phyloP scores from a whole-genome alignment of 345 rosid genomes.

The Lenwebbia sp. region DNA sequence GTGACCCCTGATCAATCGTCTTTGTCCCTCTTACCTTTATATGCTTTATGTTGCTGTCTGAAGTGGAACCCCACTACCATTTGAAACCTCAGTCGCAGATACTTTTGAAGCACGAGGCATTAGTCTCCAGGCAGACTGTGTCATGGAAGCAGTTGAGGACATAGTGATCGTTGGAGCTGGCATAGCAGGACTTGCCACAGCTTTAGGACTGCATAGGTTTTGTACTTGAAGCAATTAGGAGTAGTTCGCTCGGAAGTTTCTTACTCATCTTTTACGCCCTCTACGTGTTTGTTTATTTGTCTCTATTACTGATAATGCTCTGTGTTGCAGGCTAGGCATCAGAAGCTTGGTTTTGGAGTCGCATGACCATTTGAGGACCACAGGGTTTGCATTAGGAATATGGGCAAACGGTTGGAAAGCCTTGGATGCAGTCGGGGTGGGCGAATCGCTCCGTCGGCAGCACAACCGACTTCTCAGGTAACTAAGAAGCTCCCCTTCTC shows the following conservation, averaged over 20 bases:
- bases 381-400: slow-evolving; percentile 36
- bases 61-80: background rate
- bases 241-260: no score
- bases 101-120: background rate
- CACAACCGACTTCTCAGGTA: slow-evolving; percentile 15
- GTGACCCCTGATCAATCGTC: background rate
- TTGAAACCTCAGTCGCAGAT: background rate
- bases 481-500: background rate
- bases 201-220: slow-evolving; percentile 57
- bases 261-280: background rate
- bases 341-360: slow-evolving; percentile 63
- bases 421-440: slow-evolving; percentile 50
- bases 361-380: slow-evolving; percentile 33
- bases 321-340: slow-evolving; percentile 46
- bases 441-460: slow-evolving; percentile 27
- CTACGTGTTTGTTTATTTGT: background rate
- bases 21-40: background rate
- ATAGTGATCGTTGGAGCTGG: slow-evolving; percentile 56
- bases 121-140: no score
- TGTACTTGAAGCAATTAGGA: background rate
- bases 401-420: slow-evolving; percentile 76
- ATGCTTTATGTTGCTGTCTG: background rate
- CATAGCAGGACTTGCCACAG: slow-evolving; percentile 51
- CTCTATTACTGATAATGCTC: background rate
- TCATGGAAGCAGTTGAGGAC: slow-evolving; percentile 9